Base-by-base conservation (phyloP, 805 yeast species). In the Saccharomycopsis vini region DNA sequence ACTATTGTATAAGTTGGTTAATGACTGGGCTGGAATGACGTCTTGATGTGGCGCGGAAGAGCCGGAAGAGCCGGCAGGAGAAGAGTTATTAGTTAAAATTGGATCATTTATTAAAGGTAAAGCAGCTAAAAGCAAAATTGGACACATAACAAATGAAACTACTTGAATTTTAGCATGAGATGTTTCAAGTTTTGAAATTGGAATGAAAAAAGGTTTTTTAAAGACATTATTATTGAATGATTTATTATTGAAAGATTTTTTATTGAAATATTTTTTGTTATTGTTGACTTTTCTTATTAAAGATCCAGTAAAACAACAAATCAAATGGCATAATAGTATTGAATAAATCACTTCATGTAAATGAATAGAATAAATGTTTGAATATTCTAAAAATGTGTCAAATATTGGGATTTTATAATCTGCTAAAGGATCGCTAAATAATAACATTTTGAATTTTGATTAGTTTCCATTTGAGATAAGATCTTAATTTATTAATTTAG, bases 101-200 rank as follows among this genome's bases (percentile, higher is more conserved):
- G 72, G 69, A 51, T 81, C 82, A 49, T 62, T 62, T 61, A 80
- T 76, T 69, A 81, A 66, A 3, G 90, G 89, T 32, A 73, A 52
- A 32, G 78, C 67, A 10, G 79, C 55, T 22, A 66, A 55, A 20
- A 87, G 60, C 18, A 94, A 79, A 18, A 83, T 51, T 0, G 86
- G 32, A 28, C 92, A 75, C 62, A 92, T 96, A 18, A 88, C 73
- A 71, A 85, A 75, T 2, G 96, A 82, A 3, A 87, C 95, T 19
- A 84, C 72, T 61, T 89, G 97, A 53, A 85, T 80, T 59, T 86
- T 35, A 12, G 16, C 38, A 22, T 35, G 9, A 9, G n/a, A 10
- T 10, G n/a, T 30, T 30, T 30, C 16, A 10, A 30, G 16, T 15
- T 30, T 30, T 10, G 34, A 30, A 5, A 30, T 10, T 5, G 34